Conservation (phyloP, 495 filamentous ascomycete species). For the Hypoxylon trugodes region DNA sequence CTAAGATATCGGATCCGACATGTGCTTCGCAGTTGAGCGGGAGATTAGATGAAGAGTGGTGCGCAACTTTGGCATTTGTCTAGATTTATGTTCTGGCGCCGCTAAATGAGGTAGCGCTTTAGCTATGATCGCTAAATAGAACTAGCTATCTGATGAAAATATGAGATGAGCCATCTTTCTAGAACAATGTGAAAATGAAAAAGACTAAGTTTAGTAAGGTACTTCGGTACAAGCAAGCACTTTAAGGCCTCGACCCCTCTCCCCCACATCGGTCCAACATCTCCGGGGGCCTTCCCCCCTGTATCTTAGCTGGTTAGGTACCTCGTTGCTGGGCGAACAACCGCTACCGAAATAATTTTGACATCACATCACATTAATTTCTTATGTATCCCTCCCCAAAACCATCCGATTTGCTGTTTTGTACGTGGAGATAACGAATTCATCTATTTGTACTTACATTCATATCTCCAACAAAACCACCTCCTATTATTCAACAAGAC, state of each 20-base stretch:
- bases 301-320: background rate
- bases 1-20: too few species aligned
- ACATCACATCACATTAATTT: conserved; percentile 26
- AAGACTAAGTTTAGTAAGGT: too few species aligned
- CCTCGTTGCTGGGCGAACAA: conserved; percentile 45
- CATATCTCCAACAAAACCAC: conserved; percentile 1
- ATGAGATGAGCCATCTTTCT: too few species aligned
- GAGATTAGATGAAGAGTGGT: too few species aligned
- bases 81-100: too few species aligned
- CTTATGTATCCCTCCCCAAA: background rate
- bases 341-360: conserved; percentile 28
- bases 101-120: too few species aligned
- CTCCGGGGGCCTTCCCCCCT: background rate
- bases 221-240: too few species aligned
- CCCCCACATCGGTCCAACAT: conserved; percentile 28
- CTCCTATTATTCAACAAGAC: background rate
- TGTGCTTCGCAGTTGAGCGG: too few species aligned
- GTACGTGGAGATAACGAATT: background rate
- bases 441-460: conserved; percentile 4
- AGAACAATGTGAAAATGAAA: too few species aligned
- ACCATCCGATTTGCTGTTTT: conserved; percentile 19
- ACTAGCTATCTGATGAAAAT: too few species aligned
- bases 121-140: too few species aligned
- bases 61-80: too few species aligned
- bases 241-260: conserved; percentile 29